These are phyloP conservation scores for Cutaneotrichosporon cavernicola DNA, from an alignment of 1,284 basidiomycete genomes.

Conservation along the genomic window DNA sequence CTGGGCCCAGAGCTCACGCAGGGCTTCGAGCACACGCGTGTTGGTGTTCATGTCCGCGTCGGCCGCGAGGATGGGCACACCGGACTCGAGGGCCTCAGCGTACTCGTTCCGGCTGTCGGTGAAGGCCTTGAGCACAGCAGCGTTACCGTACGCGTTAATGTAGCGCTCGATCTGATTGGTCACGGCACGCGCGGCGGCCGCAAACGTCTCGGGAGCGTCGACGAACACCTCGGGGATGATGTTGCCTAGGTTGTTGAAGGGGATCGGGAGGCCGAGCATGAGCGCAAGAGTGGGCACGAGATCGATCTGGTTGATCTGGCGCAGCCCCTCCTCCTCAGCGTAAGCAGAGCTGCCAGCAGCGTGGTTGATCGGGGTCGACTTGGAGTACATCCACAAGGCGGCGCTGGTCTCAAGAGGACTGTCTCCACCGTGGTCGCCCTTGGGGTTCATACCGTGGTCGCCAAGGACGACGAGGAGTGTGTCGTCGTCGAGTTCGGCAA, in stretches of 20 bases:
- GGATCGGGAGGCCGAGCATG: slow-evolving; percentile 89
- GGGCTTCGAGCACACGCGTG: slow-evolving; percentile 65
- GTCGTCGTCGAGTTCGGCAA: slow-evolving; percentile 67
- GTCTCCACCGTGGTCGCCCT: slow-evolving; percentile 96
- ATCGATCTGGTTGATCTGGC: slow-evolving; percentile 89
- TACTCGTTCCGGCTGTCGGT: background rate
- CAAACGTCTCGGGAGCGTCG: slow-evolving; percentile 53
- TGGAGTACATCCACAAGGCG: slow-evolving; percentile 89
- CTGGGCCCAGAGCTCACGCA: slow-evolving; percentile 88
- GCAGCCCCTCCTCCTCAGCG: slow-evolving; percentile 66
- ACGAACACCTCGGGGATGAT: slow-evolving; percentile 87
- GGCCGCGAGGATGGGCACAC: slow-evolving; percentile 27
- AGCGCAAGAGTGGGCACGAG: slow-evolving; percentile 85
- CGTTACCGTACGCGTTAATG: slow-evolving; percentile 71
- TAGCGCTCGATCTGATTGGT: slow-evolving; percentile 75
- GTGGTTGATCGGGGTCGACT: slow-evolving; percentile 55
- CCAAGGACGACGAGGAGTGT: slow-evolving; percentile 89
- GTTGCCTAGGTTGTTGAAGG: slow-evolving; percentile 90
- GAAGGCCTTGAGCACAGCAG: slow-evolving; percentile 62
- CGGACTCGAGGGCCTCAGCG: slow-evolving; percentile 3
- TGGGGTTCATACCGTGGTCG: slow-evolving; percentile 95
- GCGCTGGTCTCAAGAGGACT: slow-evolving; percentile 79
- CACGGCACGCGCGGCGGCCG: slow-evolving; percentile 69
- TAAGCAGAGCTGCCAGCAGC: slow-evolving; percentile 52
- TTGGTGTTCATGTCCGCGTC: slow-evolving; percentile 56